phyloP scores from a whole-genome alignment of 2,329 filamentous ascomycete species.

The Clonostachys rosea region DNA sequence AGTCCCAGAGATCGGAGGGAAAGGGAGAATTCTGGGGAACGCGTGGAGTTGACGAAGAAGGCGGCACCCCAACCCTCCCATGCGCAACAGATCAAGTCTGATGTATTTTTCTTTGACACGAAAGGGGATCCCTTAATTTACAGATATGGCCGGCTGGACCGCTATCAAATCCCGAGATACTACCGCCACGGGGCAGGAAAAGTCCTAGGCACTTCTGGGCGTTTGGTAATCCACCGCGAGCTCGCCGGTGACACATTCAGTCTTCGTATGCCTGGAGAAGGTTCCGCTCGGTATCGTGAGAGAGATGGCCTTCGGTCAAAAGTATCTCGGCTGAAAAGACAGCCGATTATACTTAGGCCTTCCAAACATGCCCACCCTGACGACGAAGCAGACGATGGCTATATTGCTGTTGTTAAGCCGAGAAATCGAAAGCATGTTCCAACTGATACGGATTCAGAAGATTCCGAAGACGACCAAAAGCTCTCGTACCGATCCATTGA shows the following conservation, averaged over 20 bases:
- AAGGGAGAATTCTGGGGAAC: no score
- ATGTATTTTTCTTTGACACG: conserved; percentile 60
- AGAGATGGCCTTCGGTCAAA: conserved; percentile 43
- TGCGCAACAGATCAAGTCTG: neutral
- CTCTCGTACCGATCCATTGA: conserved; percentile 63
- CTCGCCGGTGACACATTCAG: conserved; percentile 52
- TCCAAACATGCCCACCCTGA: conserved; percentile 10
- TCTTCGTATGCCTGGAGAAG: conserved; percentile 38
- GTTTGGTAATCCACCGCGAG: conserved; percentile 63
- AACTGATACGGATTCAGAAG: conserved; percentile 19
- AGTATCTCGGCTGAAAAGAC: conserved; percentile 26
- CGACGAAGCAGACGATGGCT: conserved; percentile 26
- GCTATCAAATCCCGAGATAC: conserved; percentile 68
- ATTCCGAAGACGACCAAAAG: conserved; percentile 38
- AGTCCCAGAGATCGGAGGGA: no score
- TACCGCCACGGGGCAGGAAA: conserved; percentile 62
- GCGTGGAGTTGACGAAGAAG: no score
- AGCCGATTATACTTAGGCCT: conserved; percentile 31
- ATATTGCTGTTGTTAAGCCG: conserved; percentile 42
- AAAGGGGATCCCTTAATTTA: conserved; percentile 74
- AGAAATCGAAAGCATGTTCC: conserved; percentile 21
- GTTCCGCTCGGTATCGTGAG: conserved; percentile 20
- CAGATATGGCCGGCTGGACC: conserved; percentile 69
- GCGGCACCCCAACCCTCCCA: neutral
- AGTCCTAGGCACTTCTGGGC: conserved; percentile 60